Conservation (phyloP, 2,329 filamentous ascomycete genomes). For the Talaromyces marneffei region DNA sequence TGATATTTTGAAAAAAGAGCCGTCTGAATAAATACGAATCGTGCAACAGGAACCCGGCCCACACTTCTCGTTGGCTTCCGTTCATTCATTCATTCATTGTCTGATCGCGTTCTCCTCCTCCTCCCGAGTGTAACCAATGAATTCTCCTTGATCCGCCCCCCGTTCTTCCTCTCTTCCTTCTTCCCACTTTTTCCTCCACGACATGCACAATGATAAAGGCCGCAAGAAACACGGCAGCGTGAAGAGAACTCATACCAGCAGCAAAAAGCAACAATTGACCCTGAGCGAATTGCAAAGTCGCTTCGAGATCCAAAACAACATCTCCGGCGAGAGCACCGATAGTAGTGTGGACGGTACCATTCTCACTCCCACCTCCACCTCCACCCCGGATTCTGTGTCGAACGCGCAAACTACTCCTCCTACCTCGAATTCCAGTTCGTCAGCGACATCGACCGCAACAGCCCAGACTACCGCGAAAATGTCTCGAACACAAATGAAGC, state of each 20-base stretch:
- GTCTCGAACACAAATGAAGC: slow-evolving; percentile 18
- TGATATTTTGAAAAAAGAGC: background rate
- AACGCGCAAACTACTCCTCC: background rate
- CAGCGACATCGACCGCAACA: background rate
- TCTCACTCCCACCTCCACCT: slow-evolving; percentile 25
- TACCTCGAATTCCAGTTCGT: background rate
- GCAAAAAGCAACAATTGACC: slow-evolving; percentile 19
- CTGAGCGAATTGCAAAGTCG: slow-evolving; percentile 25
- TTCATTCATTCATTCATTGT: background rate
- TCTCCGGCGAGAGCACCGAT: slow-evolving; percentile 19
- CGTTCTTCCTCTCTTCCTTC: background rate
- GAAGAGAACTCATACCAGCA: slow-evolving; percentile 19
- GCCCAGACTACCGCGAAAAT: background rate
- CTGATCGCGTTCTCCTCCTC: background rate
- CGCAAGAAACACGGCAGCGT: slow-evolving; percentile 30
- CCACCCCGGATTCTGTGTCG: slow-evolving; percentile 6
- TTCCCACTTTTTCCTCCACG: background rate
- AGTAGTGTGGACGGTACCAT: slow-evolving; percentile 28
- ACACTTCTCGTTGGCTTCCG: background rate
- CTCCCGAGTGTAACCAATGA: slow-evolving; percentile 1
- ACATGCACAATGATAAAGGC: slow-evolving; percentile 20
- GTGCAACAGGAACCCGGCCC: background rate
- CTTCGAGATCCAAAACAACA: slow-evolving; percentile 19
- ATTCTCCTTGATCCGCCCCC: background rate
- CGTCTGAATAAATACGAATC: background rate